These are phyloP conservation scores for Phytophthora multivora DNA, from an alignment of 352 stramenopile genomes.

Conservation along the genomic window DNA sequence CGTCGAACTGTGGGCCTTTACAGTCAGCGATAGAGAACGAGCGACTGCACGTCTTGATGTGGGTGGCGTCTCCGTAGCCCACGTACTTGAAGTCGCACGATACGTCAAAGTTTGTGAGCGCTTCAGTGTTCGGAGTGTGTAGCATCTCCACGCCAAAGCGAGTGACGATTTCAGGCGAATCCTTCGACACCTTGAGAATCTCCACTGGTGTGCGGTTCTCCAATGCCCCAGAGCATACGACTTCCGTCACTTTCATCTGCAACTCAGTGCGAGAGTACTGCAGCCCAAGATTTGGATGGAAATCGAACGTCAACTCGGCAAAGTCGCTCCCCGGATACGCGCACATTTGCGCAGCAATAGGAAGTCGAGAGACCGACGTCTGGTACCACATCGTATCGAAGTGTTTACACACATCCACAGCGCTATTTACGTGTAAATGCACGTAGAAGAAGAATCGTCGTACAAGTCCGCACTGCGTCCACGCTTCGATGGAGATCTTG, in stretches of 20 bases:
- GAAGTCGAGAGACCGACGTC: conserved; percentile 32
- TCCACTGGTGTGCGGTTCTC: conserved; percentile 30
- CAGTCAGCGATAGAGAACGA: conserved; percentile 65
- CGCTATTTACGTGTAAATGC: conserved; percentile 49
- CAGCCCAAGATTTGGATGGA: conserved; percentile 48
- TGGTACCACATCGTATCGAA: conserved; percentile 76
- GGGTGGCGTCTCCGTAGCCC: conserved; percentile 14
- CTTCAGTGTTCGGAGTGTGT: conserved; percentile 36
- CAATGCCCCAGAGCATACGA: conserved; percentile 47
- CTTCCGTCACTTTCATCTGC: conserved; percentile 39
- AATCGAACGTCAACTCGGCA: conserved; percentile 69
- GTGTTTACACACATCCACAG: conserved; percentile 46
- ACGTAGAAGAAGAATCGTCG: conserved; percentile 54
- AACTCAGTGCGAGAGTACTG: conserved; percentile 38
- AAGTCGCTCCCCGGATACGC: conserved; percentile 65
- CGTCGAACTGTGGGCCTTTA: conserved; percentile 52
- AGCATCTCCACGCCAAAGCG: conserved; percentile 67
- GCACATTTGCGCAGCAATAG: conserved; percentile 41
- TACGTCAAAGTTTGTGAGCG: conserved; percentile 50
- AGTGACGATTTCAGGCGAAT: conserved; percentile 47
- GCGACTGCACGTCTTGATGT: conserved; percentile 44
- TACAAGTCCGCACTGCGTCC: conserved; percentile 55
- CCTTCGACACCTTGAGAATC: conserved; percentile 41
- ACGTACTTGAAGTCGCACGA: conserved; percentile 63
- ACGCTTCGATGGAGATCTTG: conserved; percentile 60